phyloP scores from a whole-genome alignment of 169 alveolate species.

The Eimeria acervulina region DNA sequence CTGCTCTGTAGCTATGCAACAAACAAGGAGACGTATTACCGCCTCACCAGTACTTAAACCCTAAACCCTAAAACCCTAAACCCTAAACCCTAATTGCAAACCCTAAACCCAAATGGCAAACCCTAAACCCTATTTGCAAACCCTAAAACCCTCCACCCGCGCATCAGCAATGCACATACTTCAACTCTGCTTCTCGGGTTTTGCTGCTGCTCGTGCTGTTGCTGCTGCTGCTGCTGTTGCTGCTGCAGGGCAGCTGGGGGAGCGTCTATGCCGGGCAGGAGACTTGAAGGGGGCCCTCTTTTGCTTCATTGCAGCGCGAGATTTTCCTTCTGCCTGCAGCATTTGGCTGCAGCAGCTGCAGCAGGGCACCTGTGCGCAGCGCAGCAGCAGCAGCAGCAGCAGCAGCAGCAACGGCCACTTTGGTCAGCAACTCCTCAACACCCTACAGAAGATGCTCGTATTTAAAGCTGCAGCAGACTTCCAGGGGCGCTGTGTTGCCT shows the following conservation, averaged over 20 bases:
- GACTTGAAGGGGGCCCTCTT: slow-evolving; percentile 51
- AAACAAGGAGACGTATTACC: background rate
- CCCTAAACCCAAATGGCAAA: background rate
- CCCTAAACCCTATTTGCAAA: background rate
- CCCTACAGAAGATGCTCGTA: slow-evolving; percentile 73
- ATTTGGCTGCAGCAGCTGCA: slow-evolving; percentile 76
- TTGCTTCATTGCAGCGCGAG: slow-evolving; percentile 61
- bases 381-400: background rate
- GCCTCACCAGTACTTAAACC: background rate
- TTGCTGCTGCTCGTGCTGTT: slow-evolving; percentile 49
- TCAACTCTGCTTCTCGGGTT: background rate
- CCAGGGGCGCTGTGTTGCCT: slow-evolving; percentile 15
- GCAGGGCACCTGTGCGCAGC: background rate
- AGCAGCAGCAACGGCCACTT: slow-evolving; percentile 68
- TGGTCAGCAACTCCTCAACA: slow-evolving; percentile 30
- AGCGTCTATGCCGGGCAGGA: background rate
- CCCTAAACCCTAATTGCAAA: background rate
- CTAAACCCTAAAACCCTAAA: background rate
- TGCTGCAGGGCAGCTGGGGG: slow-evolving; percentile 21
- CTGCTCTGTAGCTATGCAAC: background rate
- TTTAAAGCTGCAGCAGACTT: slow-evolving; percentile 26
- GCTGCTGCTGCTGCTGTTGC: slow-evolving; percentile 38
- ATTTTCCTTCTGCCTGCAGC: slow-evolving; percentile 73
- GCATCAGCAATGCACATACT: background rate
- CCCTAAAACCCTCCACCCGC: too few species aligned